Conservation (phyloP, 768 basidiomycete genomes). For the Hortiboletus campestris region DNA sequence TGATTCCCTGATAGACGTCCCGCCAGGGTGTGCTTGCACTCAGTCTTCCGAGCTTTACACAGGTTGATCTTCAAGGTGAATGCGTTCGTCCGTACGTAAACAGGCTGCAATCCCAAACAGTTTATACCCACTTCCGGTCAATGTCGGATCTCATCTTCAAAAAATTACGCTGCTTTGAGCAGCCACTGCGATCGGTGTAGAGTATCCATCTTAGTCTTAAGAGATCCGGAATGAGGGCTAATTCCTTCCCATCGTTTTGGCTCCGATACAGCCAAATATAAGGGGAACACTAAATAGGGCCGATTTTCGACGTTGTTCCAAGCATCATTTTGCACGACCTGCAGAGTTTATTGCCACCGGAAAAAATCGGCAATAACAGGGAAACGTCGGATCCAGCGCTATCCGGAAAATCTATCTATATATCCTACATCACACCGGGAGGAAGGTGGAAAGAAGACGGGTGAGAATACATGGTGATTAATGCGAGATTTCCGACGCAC, state of each 20-base stretch:
- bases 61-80: not conserved
- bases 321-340: conserved; percentile 5
- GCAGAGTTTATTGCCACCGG: conserved; percentile 20
- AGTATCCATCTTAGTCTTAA: not conserved
- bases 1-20: not conserved
- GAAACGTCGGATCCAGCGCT: not conserved
- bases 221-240: not conserved
- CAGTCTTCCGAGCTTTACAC: not conserved
- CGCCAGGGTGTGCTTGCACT: not conserved
- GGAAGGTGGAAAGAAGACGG: not conserved
- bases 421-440: not conserved
- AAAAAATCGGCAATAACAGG: conserved; percentile 6
- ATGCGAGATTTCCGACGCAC: conserved; percentile 1
- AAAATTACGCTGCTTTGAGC: not conserved
- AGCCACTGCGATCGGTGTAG: not conserved
- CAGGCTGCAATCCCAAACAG: not conserved
- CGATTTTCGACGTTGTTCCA: conserved; percentile 2
- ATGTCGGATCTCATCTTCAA: conserved; percentile 1
- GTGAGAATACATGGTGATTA: not conserved
- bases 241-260: not conserved
- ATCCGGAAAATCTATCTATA: not conserved
- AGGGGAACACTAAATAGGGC: not conserved
- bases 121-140: not conserved
- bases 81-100: conserved; percentile 10
- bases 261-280: not conserved